These are phyloP conservation scores for Hypoxylon sp. DNA, from an alignment of 2,329 filamentous ascomycete genomes.

Conservation along the genomic window DNA sequence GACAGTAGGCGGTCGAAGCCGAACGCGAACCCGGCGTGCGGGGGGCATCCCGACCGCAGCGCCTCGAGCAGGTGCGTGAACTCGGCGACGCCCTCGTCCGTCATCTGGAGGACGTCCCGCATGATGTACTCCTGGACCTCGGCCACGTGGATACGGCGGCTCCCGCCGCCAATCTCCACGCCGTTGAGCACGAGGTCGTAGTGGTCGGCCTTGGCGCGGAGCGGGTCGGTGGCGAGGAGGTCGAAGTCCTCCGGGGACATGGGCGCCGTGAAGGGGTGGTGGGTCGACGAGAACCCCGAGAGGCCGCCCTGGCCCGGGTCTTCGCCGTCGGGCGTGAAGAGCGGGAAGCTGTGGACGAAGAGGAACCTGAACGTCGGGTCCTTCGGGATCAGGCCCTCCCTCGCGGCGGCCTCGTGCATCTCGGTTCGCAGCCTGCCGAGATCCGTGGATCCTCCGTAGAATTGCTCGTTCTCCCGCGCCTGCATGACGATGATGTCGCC, in stretches of 20 bases:
- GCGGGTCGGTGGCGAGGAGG: constrained; percentile 74
- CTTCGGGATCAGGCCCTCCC: constrained; percentile 62
- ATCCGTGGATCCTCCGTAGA: constrained; percentile 72
- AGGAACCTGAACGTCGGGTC: constrained; percentile 69
- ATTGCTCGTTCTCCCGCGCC: constrained; percentile 71
- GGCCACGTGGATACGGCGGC: constrained; percentile 87
- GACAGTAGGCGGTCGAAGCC: constrained; percentile 90
- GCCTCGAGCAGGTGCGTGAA: constrained; percentile 88
- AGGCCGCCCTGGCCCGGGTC: constrained; percentile 82
- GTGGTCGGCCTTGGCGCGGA: constrained; percentile 80
- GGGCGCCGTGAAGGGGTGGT: constrained; percentile 96
- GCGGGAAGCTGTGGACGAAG: constrained; percentile 91
- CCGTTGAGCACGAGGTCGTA: constrained; percentile 98
- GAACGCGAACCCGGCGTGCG: constrained; percentile 91
- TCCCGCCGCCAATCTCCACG: constrained; percentile 91
- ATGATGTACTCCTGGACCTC: constrained; percentile 86
- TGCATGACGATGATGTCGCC: constrained; percentile 86
- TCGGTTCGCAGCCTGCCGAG: constrained; percentile 77
- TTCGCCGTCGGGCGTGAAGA: constrained; percentile 76
- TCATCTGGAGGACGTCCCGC: constrained; percentile 83
- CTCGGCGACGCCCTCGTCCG: constrained; percentile 72
- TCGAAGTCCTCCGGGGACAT: constrained; percentile 75
- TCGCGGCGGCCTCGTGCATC: constrained; percentile 73
- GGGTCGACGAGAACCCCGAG: constrained; percentile 84
- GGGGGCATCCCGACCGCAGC: constrained; percentile 85